Evolutionary conservation across 495 filamentous ascomycete genomes (phyloP).

Genomic region (Aspergillus ostianus): DNA sequence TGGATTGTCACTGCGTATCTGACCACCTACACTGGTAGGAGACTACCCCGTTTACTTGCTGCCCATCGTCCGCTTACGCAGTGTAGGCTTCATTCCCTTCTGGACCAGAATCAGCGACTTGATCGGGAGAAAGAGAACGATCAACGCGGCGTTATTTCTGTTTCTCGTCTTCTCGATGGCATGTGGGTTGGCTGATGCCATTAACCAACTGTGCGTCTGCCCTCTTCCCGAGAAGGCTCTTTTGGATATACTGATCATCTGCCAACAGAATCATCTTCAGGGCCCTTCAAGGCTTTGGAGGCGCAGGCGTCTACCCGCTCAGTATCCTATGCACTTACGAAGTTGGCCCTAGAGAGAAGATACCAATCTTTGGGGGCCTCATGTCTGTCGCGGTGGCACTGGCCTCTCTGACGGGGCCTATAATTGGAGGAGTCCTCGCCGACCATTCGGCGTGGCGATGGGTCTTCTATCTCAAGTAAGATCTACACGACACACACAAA

Average conservation of each 20-base stretch:
- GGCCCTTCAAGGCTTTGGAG: slow-evolving; percentile 57
- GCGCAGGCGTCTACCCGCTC: slow-evolving; percentile 53
- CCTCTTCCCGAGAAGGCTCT: not conserved
- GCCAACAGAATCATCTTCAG: slow-evolving; percentile 49
- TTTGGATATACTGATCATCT: not conserved
- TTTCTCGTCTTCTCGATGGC: slow-evolving; percentile 56
- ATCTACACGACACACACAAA: not conserved
- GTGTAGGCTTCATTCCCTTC: slow-evolving; percentile 57
- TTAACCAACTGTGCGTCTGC: slow-evolving; percentile 50
- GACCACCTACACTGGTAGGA: slow-evolving; percentile 22
- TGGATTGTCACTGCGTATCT: slow-evolving; percentile 61
- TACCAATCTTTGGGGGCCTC: slow-evolving; percentile 44
- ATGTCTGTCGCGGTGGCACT: slow-evolving; percentile 23
- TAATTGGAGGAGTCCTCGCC: slow-evolving; percentile 62
- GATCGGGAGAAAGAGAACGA: slow-evolving; percentile 51
- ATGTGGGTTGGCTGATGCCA: slow-evolving; percentile 44
- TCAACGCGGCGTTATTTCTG: slow-evolving; percentile 49
- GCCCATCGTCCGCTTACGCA: slow-evolving; percentile 25
- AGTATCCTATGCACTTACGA: slow-evolving; percentile 45
- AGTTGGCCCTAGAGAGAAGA: slow-evolving; percentile 49
- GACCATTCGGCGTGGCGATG: slow-evolving; percentile 56
- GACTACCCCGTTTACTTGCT: not conserved
- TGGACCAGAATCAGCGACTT: slow-evolving; percentile 62
- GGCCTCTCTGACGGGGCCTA: slow-evolving; percentile 41
- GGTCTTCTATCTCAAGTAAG: slow-evolving; percentile 63